Evolutionary conservation across 108 stramenopile species (phyloP).

Genomic region (Discostella stelligeroides): DNA sequence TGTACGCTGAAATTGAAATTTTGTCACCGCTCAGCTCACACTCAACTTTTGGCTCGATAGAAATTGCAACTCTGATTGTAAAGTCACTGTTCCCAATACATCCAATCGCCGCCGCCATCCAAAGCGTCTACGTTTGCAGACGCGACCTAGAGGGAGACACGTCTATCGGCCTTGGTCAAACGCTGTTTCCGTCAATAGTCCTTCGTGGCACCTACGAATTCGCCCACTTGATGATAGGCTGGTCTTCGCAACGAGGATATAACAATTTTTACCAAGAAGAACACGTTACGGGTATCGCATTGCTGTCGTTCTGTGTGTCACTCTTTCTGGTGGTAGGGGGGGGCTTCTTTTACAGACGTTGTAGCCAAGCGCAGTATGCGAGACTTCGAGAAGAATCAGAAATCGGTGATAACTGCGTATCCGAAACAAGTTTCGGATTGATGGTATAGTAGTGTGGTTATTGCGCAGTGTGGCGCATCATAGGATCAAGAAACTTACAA

Average conservation of each 20-base stretch:
- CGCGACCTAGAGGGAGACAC: conserved; percentile 44
- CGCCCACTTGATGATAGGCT: conserved; percentile 24
- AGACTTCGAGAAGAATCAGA: conserved; percentile 28
- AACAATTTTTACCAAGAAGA: conserved; percentile 38
- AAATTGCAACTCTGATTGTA: conserved; percentile 39
- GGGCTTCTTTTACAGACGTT: conserved; percentile 30
- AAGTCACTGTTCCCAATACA: conserved; percentile 52
- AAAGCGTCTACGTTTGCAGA: conserved; percentile 51
- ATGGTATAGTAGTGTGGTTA: conserved; percentile 6
- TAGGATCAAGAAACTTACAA: too few species aligned
- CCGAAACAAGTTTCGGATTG: conserved; percentile 19
- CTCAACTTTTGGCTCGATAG: too few species aligned
- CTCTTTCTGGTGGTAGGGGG: conserved; percentile 24
- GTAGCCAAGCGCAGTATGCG: conserved; percentile 42
- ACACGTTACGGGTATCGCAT: conserved; percentile 14
- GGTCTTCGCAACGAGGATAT: conserved; percentile 29
- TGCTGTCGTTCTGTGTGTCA: conserved; percentile 27
- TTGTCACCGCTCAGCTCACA: too few species aligned
- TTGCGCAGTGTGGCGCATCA: too few species aligned
- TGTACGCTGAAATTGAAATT: too few species aligned
- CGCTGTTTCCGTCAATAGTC: conserved; percentile 38
- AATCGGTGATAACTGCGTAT: background rate
- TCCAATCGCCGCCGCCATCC: conserved; percentile 48
- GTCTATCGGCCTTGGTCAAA: conserved; percentile 38
- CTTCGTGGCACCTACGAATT: conserved; percentile 50